phyloP scores from a whole-genome alignment of 2,329 filamentous ascomycete species.

The Ophiocordyceps camponoti-floridani region DNA sequence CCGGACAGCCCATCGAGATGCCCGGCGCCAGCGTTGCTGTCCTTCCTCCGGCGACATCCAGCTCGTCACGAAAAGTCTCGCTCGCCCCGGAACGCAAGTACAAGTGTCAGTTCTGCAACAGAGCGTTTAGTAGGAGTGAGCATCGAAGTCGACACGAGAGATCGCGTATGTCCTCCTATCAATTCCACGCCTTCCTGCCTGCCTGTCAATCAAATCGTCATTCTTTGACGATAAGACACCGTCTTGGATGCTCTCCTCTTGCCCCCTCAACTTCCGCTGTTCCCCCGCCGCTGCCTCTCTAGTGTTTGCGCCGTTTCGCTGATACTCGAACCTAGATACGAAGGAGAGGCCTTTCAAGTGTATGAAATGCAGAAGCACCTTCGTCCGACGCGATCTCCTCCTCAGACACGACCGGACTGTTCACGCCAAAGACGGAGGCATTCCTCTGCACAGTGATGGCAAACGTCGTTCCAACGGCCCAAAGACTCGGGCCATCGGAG shows the following conservation, averaged over 20 bases:
- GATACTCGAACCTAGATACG: conserved; percentile 46
- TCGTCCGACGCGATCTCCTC: conserved; percentile 89
- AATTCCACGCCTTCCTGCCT: neutral
- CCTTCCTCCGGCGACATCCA: conserved; percentile 45
- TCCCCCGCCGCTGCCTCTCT: neutral
- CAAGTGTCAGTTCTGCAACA: conserved; percentile 97
- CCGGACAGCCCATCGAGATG: conserved; percentile 35
- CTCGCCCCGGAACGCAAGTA: conserved; percentile 90
- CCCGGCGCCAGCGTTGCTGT: conserved; percentile 52
- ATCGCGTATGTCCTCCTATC: conserved; percentile 62
- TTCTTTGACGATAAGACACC: neutral
- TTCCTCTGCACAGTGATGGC: conserved; percentile 83
- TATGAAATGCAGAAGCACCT: conserved; percentile 93
- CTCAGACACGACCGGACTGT: conserved; percentile 96
- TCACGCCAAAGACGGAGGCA: conserved; percentile 92
- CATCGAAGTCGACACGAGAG: conserved; percentile 93
- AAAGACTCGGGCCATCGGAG: conserved; percentile 45
- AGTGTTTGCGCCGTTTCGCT: neutral
- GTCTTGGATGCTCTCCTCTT: neutral
- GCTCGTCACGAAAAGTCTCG: conserved; percentile 58
- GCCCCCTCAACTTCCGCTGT: no score
- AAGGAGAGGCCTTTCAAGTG: conserved; percentile 99
- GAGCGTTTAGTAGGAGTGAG: conserved; percentile 93
- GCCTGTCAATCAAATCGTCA: neutral
- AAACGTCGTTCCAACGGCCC: conserved; percentile 62